Evolutionary conservation across 495 filamentous ascomycete genomes (phyloP), one percentile per base, ranked within the genome.

Genomic region (Aspergillus panamensis): DNA sequence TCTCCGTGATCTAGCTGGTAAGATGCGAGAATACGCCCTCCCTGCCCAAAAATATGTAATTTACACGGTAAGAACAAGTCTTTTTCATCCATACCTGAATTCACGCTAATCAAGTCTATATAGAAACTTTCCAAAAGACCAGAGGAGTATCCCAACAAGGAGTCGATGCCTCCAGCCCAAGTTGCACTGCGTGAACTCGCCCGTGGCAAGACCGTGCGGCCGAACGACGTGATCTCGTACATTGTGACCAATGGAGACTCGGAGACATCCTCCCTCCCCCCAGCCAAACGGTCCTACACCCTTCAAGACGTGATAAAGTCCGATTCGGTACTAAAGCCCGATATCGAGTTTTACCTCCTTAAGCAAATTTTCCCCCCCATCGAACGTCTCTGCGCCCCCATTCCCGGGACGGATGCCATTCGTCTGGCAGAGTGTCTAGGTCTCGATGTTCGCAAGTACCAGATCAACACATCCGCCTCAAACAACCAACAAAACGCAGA

Each of bases 341-440:
- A 97, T 69, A 81, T 95, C 29, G 94, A 97, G 63, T 97, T 93
- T 84, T 98, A 98, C 71, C 84, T 98, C 32, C 84, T 90, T 73
- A 98, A 98, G 77, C 94, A 98, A 69, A 96, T 98, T 52, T 94
- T 98, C 74, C 94, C 94, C 6, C 94, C 95, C 2, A 96, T 98
- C 53, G 94, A 98, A 76, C 91, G 94, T 81, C 84, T 98, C 29
- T 98, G 94, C 69, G 95, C 91, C 45, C 95, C 94, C 40, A 96
- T 98, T 58, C 84, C 85, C 31, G 93, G 94, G 45, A 98, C 94
- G 13, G 91, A 96, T 63, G 85, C 92, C 39, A 78, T 88, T 8
- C 87, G 91, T 57, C 81, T 98, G 3, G 94, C 94, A 8, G 92
- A 96, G 68, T 96, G 92, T 65, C 83, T 98, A 31, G 94, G 94